A percentile compares a stretch with the other conserved stretches of the same genome.
Conservation (phyloP, 2,329 filamentous ascomycete species). For the Alternaria dauci region DNA sequence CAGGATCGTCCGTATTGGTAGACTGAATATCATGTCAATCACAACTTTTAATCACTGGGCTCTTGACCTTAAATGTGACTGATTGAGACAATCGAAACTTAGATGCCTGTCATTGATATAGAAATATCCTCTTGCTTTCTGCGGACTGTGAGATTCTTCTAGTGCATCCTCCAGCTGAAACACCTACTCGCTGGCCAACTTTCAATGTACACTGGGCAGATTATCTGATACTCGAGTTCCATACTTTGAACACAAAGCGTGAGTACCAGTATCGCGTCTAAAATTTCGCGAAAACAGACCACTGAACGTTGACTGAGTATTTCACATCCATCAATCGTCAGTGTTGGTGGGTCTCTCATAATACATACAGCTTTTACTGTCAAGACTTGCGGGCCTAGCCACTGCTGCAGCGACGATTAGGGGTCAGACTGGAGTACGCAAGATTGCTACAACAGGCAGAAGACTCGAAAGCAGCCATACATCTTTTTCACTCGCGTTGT, state of each 20-base stretch:
- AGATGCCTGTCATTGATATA: not conserved
- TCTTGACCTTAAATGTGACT: not conserved
- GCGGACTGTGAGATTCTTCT: not conserved
- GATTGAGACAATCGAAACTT: not conserved
- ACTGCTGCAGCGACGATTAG: too few relatives aligned
- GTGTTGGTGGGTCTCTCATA: too few relatives aligned
- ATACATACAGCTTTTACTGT: too few relatives aligned
- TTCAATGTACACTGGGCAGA: not conserved
- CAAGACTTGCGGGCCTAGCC: too few relatives aligned
- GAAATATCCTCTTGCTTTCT: not conserved
- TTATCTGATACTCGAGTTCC: not conserved
- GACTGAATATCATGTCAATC: not conserved
- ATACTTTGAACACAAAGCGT: not conserved
- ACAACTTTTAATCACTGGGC: not conserved
- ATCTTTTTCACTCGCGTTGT: too few relatives aligned
- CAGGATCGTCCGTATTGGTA: not conserved
- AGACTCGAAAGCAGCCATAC: too few relatives aligned
- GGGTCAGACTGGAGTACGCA: too few relatives aligned
- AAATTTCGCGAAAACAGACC: not conserved
- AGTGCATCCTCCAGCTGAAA: not conserved
- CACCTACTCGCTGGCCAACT: fast-evolving
- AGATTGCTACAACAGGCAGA: too few relatives aligned
- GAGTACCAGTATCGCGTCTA: not conserved
- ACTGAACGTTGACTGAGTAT: not conserved
- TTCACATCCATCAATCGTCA: too few relatives aligned